Evolutionary conservation across 768 basidiomycete species (phyloP).

Genomic region (Cubamyces sp.): DNA sequence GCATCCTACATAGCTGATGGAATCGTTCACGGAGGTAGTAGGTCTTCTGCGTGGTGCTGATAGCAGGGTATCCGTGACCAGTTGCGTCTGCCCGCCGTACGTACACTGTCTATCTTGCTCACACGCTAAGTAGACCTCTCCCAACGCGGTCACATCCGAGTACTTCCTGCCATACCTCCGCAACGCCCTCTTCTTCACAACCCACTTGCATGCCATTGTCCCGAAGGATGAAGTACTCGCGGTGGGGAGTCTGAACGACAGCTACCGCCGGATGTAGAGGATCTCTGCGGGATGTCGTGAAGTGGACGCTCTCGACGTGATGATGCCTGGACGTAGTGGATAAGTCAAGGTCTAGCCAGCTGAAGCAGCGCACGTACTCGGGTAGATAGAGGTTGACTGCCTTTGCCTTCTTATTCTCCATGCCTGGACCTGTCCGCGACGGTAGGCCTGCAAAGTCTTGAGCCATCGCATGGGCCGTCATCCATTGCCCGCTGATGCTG

Average conservation of each 20-base stretch:
- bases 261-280: constrained; percentile 67
- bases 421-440: constrained; percentile 1
- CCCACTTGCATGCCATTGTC: constrained; percentile 83
- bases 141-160: constrained; percentile 49
- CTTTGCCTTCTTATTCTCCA: constrained; percentile 28
- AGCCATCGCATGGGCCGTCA: constrained; percentile 70
- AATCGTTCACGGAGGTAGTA: too few species aligned
- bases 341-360: neutral
- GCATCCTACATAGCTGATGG: too few species aligned
- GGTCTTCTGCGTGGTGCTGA: too few species aligned
- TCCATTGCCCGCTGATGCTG: constrained; percentile 73
- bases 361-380: constrained; percentile 45
- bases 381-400: constrained; percentile 66
- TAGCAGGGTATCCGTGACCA: too few species aligned
- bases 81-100: too few species aligned
- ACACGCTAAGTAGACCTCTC: too few species aligned
- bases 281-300: constrained; percentile 46
- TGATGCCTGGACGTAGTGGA: constrained; percentile 56
- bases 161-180: constrained; percentile 61
- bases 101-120: too few species aligned
- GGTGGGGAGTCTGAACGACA: constrained; percentile 65
- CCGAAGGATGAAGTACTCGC: constrained; percentile 71
- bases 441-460: constrained; percentile 66
- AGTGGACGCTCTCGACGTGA: constrained; percentile 76
- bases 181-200: constrained; percentile 74